Evolutionary conservation across 1,139 yeast genomes (phyloP), one percentile per base, ranked within the genome.

Genomic region (Kluyveromyces sp.): DNA sequence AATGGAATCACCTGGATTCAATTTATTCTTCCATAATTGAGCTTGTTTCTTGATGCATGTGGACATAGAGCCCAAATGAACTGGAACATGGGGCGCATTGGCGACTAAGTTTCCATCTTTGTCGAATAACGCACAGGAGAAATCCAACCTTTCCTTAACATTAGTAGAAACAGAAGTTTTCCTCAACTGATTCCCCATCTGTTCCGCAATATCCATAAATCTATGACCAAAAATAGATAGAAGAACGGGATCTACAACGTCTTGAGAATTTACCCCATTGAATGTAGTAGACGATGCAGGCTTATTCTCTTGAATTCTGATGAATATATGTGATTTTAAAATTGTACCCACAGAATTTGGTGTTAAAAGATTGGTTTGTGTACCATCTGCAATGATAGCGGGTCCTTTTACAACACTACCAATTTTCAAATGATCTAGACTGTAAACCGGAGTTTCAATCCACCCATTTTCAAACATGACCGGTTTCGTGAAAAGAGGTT

Each of bases 11-110:
- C 94, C 94, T 7, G 77, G 79, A 47, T 75, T 67, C 30, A 77
- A 55, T 51, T 68, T 72, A 10, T 79, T 83, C 48, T 75, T 66
- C 89, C 90, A 83, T 32, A 77, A 49, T 39, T 78, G 71, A 37
- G 75, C 75, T 63, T 84, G 92, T 7, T 77, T 81, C 45, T 77
- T 74, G 5, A 84, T 86, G n/a, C 90, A 88, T 45, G 84, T 81
- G 1, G 90, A 82, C 95, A 86, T 86, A 3, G 95, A 86, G 2
- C 95, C 95, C 50, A 86, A 68, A 61, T 86, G 95, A 37, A 85
- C 90, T 0, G 95, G 95, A 45, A 86, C 85, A 64, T 86, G 94
- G 1, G 94, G 94, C 0, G 95, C 95, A 66, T 84, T 84, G 4
- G 94, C 94, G 26, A 84, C 88, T 50, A 86, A 70, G 46, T 82